These are phyloP conservation scores for Backusella circina DNA, from an alignment of 192 early-diverging fungal species.

Conservation along the genomic window DNA sequence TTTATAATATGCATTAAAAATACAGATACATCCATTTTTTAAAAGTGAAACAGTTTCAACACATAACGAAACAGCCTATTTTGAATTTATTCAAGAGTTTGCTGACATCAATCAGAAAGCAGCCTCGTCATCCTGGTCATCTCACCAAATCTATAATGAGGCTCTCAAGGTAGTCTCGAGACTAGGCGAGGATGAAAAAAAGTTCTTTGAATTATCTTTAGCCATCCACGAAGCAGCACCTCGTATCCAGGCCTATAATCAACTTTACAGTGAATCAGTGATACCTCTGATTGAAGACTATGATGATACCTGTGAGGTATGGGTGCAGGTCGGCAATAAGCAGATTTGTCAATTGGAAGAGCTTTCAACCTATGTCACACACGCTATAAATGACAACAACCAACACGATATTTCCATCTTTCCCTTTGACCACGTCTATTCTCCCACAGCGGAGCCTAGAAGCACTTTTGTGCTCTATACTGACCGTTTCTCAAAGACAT, in stretches of 20 bases:
- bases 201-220: slow-evolving; percentile 68
- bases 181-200: slow-evolving; percentile 44
- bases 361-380: slow-evolving; percentile 32
- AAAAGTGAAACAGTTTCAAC: slow-evolving; percentile 60
- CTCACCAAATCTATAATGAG: slow-evolving; percentile 46
- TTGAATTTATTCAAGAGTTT: slow-evolving; percentile 59
- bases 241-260: slow-evolving; percentile 78
- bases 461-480: slow-evolving; percentile 71
- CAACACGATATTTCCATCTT: slow-evolving; percentile 24
- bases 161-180: slow-evolving; percentile 47
- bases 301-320: slow-evolving; percentile 51
- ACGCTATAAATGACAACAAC: background rate
- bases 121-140: slow-evolving; percentile 14
- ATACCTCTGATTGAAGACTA: slow-evolving; percentile 50
- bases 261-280: slow-evolving; percentile 73
- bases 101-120: slow-evolving; percentile 25
- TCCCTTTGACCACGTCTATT: slow-evolving; percentile 61
- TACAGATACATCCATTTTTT: slow-evolving; percentile 1
- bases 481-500: slow-evolving; percentile 56
- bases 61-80: slow-evolving; percentile 62
- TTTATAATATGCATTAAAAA: background rate
- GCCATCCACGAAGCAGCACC: slow-evolving; percentile 72
- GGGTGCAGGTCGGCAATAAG: slow-evolving; percentile 65
- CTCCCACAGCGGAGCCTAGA: background rate
- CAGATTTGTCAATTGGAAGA: slow-evolving; percentile 62